These are phyloP conservation scores for Dictyostelium discoideum DNA, from an alignment of 78 protist species.

Conservation along the genomic window DNA sequence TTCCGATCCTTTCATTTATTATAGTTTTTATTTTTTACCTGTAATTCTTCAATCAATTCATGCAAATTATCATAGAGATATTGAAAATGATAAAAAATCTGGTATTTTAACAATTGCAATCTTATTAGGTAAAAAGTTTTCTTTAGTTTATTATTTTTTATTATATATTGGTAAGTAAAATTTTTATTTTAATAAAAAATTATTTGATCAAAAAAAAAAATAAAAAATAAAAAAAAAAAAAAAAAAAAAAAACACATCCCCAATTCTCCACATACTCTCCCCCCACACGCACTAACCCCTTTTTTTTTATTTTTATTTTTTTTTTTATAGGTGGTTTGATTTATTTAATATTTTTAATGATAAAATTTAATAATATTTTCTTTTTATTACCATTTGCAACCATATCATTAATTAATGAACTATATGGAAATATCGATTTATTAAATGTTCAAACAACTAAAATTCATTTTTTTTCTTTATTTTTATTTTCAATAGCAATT, in stretches of 20 bases:
- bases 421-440: not conserved
- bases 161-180: slow-evolving; percentile 4
- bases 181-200: too few species aligned
- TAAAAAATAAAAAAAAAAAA: not conserved
- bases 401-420: not conserved
- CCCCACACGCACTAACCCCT: not conserved
- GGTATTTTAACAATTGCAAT: slow-evolving; percentile 6
- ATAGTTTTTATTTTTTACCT: slow-evolving; percentile 4
- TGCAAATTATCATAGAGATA: slow-evolving; percentile 18
- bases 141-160: not conserved
- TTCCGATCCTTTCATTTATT: not conserved
- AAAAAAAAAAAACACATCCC: not conserved
- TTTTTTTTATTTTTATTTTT: not conserved
- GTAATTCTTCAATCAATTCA: slow-evolving; percentile 7
- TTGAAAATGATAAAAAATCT: slow-evolving; percentile 3
- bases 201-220: not conserved
- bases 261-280: not conserved
- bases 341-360: slow-evolving; percentile 3
- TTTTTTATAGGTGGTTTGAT: not conserved
- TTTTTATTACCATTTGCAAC: slow-evolving; percentile 23
- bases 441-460: slow-evolving; percentile 21
- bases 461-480: slow-evolving; percentile 11
- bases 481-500: slow-evolving; percentile 8
- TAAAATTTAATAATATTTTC: slow-evolving; percentile 7
- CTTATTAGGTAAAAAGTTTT: not conserved